phyloP scores from a whole-genome alignment of 176 grass and related monocot genomes.

The Oryza meridionalis region DNA sequence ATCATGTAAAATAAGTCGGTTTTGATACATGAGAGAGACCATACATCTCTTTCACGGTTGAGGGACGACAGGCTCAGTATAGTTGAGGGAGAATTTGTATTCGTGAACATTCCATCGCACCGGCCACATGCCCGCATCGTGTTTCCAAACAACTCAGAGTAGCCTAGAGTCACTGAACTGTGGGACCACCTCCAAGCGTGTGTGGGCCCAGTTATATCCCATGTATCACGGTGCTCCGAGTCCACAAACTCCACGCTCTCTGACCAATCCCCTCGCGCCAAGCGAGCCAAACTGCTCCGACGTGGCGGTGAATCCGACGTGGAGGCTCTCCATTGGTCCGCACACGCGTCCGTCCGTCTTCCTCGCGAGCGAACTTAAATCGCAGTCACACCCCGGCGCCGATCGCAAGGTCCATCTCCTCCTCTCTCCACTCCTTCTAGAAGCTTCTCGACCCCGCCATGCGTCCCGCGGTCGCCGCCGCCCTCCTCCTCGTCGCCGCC shows the following conservation, averaged over 20 bases:
- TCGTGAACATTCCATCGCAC: too few relatives aligned
- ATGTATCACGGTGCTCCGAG: background rate
- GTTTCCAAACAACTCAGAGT: too few relatives aligned
- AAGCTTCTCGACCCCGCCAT: constrained; percentile 62
- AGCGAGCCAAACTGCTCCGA: constrained; percentile 22
- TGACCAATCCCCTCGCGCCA: constrained; percentile 41
- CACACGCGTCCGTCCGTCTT: constrained; percentile 68
- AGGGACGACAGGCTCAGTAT: too few relatives aligned
- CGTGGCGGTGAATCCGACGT: constrained; percentile 47
- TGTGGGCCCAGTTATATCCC: background rate
- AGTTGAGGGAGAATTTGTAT: too few relatives aligned
- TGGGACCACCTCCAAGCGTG: background rate
- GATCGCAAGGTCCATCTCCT: background rate
- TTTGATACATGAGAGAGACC: too few relatives aligned
- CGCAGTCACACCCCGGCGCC: constrained; percentile 13
- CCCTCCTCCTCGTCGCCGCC: constrained; percentile 46
- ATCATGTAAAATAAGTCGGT: too few relatives aligned
- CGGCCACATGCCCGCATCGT: too few relatives aligned
- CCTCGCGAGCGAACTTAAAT: constrained; percentile 37
- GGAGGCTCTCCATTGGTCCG: constrained; percentile 52
- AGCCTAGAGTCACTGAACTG: background rate
- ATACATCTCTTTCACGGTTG: too few relatives aligned
- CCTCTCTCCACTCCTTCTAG: constrained; percentile 11
- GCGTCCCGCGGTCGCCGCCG: constrained; percentile 42
- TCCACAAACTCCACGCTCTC: background rate